These are phyloP conservation scores for Suillus discolor DNA, from an alignment of 768 basidiomycete genomes.

Conservation along the genomic window DNA sequence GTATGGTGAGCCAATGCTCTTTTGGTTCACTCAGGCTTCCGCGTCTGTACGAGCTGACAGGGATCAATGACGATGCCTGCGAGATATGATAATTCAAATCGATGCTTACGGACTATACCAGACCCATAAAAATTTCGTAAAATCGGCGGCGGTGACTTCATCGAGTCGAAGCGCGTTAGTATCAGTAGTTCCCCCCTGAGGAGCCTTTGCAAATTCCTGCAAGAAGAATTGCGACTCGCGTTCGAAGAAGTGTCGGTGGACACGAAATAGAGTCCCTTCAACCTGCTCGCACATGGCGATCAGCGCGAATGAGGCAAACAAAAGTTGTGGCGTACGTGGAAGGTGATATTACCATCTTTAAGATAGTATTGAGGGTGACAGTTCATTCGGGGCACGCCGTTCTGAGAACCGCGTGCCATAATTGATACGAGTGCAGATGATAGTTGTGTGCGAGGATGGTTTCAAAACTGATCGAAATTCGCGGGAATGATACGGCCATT, in stretches of 20 bases:
- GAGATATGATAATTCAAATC: not conserved
- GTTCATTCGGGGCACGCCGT: not conserved
- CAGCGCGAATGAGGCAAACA: not conserved
- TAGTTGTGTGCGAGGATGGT: not conserved
- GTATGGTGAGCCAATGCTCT: constrained; percentile 55
- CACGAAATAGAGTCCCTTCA: not conserved
- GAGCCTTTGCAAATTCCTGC: constrained; percentile 19
- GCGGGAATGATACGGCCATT: not conserved
- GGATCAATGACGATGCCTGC: not conserved
- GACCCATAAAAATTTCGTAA: constrained; percentile 51
- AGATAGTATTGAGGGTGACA: not conserved
- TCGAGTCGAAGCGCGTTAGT: constrained; percentile 19
- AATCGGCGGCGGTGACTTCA: constrained; percentile 35
- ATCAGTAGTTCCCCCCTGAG: not conserved
- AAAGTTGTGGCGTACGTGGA: not conserved
- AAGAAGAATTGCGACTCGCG: constrained; percentile 37
- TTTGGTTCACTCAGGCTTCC: constrained; percentile 43
- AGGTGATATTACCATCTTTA: not conserved
- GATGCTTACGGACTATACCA: constrained; percentile 55
- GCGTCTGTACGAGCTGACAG: constrained; percentile 53
- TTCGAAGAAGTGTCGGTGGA: constrained; percentile 24
- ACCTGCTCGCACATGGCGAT: not conserved
- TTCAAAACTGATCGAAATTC: not conserved
- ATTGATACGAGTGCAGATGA: too few relatives aligned
- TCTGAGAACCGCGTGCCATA: not conserved